These are phyloP conservation scores for Lunularia cruciata DNA, from an alignment of 225 moss, liverwort and hornwort genomes.

Conservation along the genomic window DNA sequence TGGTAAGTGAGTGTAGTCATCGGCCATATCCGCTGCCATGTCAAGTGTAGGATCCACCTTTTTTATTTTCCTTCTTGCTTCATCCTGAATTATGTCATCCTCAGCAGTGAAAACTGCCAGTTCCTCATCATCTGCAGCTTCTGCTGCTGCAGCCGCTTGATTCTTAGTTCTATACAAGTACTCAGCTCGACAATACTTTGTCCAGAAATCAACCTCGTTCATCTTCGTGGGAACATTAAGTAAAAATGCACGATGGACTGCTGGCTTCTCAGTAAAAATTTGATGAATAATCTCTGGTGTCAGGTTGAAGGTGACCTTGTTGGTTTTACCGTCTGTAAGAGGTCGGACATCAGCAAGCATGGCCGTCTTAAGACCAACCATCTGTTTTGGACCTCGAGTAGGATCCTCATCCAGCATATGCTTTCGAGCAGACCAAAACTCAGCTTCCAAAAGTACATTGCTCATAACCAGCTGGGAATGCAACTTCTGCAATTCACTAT, in stretches of 20 bases:
- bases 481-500: slow-evolving; percentile 80
- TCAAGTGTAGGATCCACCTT: slow-evolving; percentile 88
- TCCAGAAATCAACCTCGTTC: slow-evolving; percentile 89
- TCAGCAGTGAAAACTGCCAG: slow-evolving; percentile 82
- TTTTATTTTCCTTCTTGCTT: slow-evolving; percentile 48
- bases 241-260: slow-evolving; percentile 94
- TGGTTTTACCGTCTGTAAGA: slow-evolving; percentile 82
- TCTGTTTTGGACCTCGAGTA: slow-evolving; percentile 63
- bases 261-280: slow-evolving; percentile 99
- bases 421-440: slow-evolving; percentile 91
- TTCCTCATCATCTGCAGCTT: slow-evolving; percentile 97
- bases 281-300: slow-evolving; percentile 96
- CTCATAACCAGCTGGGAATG: slow-evolving; percentile 78
- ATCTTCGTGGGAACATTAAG: slow-evolving; percentile 84
- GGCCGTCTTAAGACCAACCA: slow-evolving; percentile 81
- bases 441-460: slow-evolving; percentile 61
- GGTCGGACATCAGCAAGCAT: slow-evolving; percentile 98
- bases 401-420: slow-evolving; percentile 73
- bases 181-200: slow-evolving; percentile 96
- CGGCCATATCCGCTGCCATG: slow-evolving; percentile 89
- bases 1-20: slow-evolving; percentile 81
- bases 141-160: slow-evolving; percentile 87
- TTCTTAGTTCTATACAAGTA: slow-evolving; percentile 95
- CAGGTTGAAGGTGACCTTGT: slow-evolving; percentile 95
- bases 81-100: slow-evolving; percentile 79